Percentiles rank a stretch among this genome's conserved stretches.
phyloP scores from a whole-genome alignment of 2,329 filamentous ascomycete species.

The Aspergillus japonicus region DNA sequence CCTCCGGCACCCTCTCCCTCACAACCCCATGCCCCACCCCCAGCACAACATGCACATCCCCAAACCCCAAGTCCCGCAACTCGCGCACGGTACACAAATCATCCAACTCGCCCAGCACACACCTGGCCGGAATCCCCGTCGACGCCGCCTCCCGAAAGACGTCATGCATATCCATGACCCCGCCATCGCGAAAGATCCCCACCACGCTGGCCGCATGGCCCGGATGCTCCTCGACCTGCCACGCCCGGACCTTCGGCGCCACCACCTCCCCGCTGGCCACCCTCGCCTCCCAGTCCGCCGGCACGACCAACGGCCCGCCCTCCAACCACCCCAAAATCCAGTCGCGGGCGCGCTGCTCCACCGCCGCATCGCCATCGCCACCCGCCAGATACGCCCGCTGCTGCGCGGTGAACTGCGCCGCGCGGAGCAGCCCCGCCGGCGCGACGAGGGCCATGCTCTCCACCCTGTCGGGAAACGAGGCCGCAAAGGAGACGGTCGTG shows the following conservation, averaged over 20 bases:
- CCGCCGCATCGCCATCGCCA: slow-evolving; percentile 13
- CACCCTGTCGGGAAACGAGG: slow-evolving; percentile 29
- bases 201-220: slow-evolving; percentile 50
- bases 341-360: slow-evolving; percentile 34
- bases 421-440: slow-evolving; percentile 46
- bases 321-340: slow-evolving; percentile 46
- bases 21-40: slow-evolving; percentile 44
- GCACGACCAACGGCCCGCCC: slow-evolving; percentile 44
- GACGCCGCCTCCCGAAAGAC: slow-evolving; percentile 30
- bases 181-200: slow-evolving; percentile 49
- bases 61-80: slow-evolving; percentile 34
- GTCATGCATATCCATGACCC: slow-evolving; percentile 40
- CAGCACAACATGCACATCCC: slow-evolving; percentile 38
- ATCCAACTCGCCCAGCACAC: slow-evolving; percentile 41
- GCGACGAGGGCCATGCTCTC: slow-evolving; percentile 46
- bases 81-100: slow-evolving; percentile 33
- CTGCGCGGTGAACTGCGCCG: slow-evolving; percentile 25
- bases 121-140: slow-evolving; percentile 27
- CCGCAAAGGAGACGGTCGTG: slow-evolving; percentile 41
- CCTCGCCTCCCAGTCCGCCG: slow-evolving; percentile 46
- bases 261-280: slow-evolving; percentile 47
- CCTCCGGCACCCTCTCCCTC: slow-evolving; percentile 37
- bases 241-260: slow-evolving; percentile 48
- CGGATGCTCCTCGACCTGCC: slow-evolving; percentile 49
- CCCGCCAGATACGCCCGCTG: slow-evolving; percentile 23